phyloP scores from a whole-genome alignment of 805 yeast species.

The Ogataea nitratoaversa region DNA sequence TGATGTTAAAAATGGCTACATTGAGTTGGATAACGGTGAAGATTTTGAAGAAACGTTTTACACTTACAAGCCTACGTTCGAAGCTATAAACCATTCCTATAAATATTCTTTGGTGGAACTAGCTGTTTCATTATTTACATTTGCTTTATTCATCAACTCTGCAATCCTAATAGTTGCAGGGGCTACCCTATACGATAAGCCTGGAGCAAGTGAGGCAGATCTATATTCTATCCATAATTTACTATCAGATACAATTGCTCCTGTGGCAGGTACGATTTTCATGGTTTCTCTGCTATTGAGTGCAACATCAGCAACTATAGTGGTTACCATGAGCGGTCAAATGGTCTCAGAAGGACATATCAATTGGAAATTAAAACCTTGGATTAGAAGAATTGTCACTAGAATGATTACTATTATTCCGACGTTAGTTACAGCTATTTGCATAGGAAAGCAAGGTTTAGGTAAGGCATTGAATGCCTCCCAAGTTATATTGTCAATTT shows the following conservation, averaged over 20 bases:
- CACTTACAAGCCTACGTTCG: constrained; percentile 57
- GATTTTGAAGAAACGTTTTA: constrained; percentile 37
- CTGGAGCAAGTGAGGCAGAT: constrained; percentile 65
- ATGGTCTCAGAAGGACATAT: constrained; percentile 85
- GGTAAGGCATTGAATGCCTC: constrained; percentile 70
- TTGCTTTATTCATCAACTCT: constrained; percentile 79
- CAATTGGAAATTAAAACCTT: constrained; percentile 72
- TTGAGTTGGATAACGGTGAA: constrained; percentile 19
- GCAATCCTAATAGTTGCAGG: constrained; percentile 79
- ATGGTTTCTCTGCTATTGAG: constrained; percentile 75
- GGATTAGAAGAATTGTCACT: constrained; percentile 74
- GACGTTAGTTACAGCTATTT: constrained; percentile 59
- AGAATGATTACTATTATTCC: constrained; percentile 73
- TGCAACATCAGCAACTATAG: constrained; percentile 84
- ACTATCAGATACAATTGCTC: constrained; percentile 52
- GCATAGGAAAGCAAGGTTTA: constrained; percentile 66
- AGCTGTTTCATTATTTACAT: constrained; percentile 59
- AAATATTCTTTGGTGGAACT: constrained; percentile 67
- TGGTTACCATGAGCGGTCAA: constrained; percentile 87
- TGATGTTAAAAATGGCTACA: constrained; percentile 36
- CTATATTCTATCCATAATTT: constrained; percentile 66
- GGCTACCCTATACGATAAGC: constrained; percentile 62
- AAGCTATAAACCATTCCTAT: constrained; percentile 64
- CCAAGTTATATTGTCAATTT: constrained; percentile 72
- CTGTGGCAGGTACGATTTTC: constrained; percentile 74